Evolutionary conservation across 805 yeast species (phyloP).

Genomic region (Kluyveromyces wickerhamii): DNA sequence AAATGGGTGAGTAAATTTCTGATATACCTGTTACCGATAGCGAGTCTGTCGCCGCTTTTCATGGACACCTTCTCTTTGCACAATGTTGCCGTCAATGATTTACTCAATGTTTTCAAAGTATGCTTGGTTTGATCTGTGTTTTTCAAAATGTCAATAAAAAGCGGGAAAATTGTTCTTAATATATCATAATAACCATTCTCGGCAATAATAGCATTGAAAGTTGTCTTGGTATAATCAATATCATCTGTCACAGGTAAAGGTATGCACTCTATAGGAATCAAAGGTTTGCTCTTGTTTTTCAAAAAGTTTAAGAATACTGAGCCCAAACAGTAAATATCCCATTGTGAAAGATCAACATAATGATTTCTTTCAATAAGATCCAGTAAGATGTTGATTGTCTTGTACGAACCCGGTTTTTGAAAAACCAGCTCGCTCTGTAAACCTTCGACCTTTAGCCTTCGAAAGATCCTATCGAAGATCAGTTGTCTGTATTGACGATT

Average conservation of each 20-base stretch:
- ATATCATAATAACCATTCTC: constrained; percentile 28
- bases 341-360: constrained; percentile 52
- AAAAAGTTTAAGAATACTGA: constrained; percentile 39
- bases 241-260: constrained; percentile 47
- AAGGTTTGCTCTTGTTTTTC: constrained; percentile 43
- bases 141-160: constrained; percentile 37
- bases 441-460: constrained; percentile 39
- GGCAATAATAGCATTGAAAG: constrained; percentile 31
- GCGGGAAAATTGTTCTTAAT: constrained; percentile 36
- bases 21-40: constrained; percentile 47
- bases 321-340: constrained; percentile 46
- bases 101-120: constrained; percentile 30
- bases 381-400: constrained; percentile 36
- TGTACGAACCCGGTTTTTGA: constrained; percentile 49
- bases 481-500: constrained; percentile 31
- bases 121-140: constrained; percentile 37
- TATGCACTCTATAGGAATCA: constrained; percentile 44
- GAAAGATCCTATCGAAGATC: constrained; percentile 43
- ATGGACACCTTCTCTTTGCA: constrained; percentile 42
- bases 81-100: constrained; percentile 45
- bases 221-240: constrained; percentile 34
- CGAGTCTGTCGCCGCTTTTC: constrained; percentile 38
- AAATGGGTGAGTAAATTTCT: constrained; percentile 47
- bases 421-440: constrained; percentile 39
- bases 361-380: constrained; percentile 48